Evolutionary conservation across 306 rosid genomes (phyloP), one percentile per base, ranked within the genome.

Genomic region (Dryas alaskensis): DNA sequence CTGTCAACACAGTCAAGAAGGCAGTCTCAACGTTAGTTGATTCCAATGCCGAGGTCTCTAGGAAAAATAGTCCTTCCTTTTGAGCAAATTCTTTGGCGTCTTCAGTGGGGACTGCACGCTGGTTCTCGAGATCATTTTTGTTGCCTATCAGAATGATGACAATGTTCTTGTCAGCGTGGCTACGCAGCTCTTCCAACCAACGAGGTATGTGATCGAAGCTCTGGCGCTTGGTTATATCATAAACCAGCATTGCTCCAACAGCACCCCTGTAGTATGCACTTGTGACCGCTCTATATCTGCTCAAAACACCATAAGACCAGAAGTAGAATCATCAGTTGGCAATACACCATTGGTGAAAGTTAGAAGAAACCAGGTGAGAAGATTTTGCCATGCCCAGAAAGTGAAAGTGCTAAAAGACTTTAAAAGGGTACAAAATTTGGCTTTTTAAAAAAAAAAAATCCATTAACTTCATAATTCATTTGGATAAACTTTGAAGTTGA

Each of bases 231-330:
- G 96, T 93, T 49, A 93, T 89, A 80, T 93, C 98, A 37, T 90
- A 93, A 48, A 90, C 98, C 76, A 93, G 86, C 98, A 93, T 93
- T 79, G 98, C 98, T 75, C 98, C 98, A 48, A 93, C 94, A 63
- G 98, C 98, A 46, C 97, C 98, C 84, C 98, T 83, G 86, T 93
- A 93, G 83, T 93, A 93, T 72, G 98, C 98, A 71, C 98, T 93
- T 49, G 98, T 93, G 61, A 93, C 98, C 44, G 98, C 98, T 74
- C 98, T 82, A 82, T 93, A 93, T 72, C 98, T 93, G 90, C 64
- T 65, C 76, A 81, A 60, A 58, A 49, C 71, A 66, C 63, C 71
- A 66, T 10, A 70, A 25, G 12, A 72, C 6, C 47, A 47, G 6
- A 13, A 12, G 7, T 57, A 57, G 13, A 59, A 14, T 43, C 57